Percentiles rank a stretch among this genome's conserved stretches.
Conservation (phyloP, 2,329 filamentous ascomycete genomes). For the Macroventuria anomochaeta region DNA sequence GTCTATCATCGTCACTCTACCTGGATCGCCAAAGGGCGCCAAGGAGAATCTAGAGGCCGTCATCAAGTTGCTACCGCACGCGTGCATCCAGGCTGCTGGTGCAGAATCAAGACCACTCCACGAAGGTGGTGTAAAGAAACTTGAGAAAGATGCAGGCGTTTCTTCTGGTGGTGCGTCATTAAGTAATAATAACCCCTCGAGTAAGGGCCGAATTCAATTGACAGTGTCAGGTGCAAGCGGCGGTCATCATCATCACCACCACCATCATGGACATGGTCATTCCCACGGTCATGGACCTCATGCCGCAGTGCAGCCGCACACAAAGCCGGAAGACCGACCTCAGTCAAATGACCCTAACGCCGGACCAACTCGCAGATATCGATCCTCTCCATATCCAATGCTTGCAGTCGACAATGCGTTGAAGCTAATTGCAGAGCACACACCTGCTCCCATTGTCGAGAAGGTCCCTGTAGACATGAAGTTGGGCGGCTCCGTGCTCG, state of each 20-base stretch:
- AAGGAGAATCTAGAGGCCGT: constrained; percentile 91
- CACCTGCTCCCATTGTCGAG: constrained; percentile 66
- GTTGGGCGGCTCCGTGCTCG: constrained; percentile 79
- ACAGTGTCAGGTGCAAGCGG: constrained; percentile 30
- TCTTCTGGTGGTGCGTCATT: constrained; percentile 23
- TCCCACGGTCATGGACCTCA: constrained; percentile 65
- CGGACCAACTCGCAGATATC: constrained; percentile 71
- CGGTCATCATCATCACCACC: constrained; percentile 51
- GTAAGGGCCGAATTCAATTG: neutral
- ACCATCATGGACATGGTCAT: constrained; percentile 62
- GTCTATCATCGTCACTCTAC: constrained; percentile 84
- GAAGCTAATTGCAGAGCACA: constrained; percentile 72
- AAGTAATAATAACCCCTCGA: constrained; percentile 23
- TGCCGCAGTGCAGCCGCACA: constrained; percentile 70
- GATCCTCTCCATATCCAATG: constrained; percentile 92
- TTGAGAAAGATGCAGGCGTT: constrained; percentile 80
- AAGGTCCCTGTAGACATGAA: constrained; percentile 66
- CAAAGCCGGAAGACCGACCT: constrained; percentile 64
- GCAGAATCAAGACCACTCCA: constrained; percentile 82
- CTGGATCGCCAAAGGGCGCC: constrained; percentile 93
- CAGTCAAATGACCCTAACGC: constrained; percentile 66
- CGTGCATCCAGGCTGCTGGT: constrained; percentile 87
- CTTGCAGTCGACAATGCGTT: constrained; percentile 83
- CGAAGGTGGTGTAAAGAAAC: constrained; percentile 77
- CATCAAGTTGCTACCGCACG: constrained; percentile 89